Evolutionary conservation across 2,329 filamentous ascomycete species (phyloP).

Genomic region (Pseudocercospora cruenta): DNA sequence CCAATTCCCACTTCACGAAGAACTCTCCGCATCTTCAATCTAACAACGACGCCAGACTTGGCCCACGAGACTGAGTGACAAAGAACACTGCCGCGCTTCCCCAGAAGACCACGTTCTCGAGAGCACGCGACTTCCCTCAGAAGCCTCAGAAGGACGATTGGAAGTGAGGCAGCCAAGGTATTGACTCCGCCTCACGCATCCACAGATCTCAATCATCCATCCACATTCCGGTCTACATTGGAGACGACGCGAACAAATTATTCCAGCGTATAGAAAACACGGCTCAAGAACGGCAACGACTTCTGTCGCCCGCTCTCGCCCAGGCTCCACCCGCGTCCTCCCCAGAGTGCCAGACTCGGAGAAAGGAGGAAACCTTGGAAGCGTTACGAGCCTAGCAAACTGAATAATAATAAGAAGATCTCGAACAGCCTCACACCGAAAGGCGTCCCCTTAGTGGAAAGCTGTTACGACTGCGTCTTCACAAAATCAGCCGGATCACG

Average conservation of each 20-base stretch:
- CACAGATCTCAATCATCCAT: not conserved
- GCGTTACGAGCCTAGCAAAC: not conserved
- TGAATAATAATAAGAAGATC: not conserved
- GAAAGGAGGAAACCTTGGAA: not conserved
- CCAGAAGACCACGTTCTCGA: too few species aligned
- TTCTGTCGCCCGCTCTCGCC: not conserved
- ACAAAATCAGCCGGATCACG: not conserved
- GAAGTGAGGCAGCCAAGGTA: not conserved
- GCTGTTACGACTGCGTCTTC: not conserved
- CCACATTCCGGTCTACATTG: not conserved
- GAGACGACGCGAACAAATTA: not conserved
- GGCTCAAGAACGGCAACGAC: not conserved
- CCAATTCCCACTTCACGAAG: not conserved
- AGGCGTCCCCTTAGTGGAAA: not conserved
- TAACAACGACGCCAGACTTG: not conserved
- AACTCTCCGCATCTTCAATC: too few species aligned
- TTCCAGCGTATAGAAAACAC: not conserved
- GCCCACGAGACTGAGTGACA: not conserved
- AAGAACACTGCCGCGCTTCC: not conserved
- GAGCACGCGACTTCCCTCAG: too few species aligned
- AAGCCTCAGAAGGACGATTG: too few species aligned
- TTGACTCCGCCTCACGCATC: not conserved
- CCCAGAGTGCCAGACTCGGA: not conserved
- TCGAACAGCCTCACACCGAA: not conserved
- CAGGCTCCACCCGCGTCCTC: not conserved